A percentile compares a stretch with the other conserved stretches of the same genome.
Conservation (phyloP, 176 grass and related monocot genomes). For the Carex myosuroides region DNA sequence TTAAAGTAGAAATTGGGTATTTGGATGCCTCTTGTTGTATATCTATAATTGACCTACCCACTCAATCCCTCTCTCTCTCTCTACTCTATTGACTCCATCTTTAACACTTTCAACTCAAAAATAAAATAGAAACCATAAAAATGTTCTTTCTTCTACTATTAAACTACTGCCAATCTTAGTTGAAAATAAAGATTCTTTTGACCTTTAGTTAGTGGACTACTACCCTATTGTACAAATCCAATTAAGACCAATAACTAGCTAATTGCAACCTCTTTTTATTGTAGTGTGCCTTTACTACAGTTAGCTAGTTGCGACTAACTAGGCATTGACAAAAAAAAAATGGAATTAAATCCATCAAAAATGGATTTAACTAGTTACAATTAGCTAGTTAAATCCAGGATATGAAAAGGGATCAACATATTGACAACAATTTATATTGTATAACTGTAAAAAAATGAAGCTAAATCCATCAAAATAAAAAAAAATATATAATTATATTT, state of each 20-base stretch:
- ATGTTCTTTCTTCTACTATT: neutral
- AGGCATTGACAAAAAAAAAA: too few species aligned
- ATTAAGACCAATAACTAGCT: neutral
- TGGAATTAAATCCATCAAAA: too few species aligned
- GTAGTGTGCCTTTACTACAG: neutral
- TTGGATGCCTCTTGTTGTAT: neutral
- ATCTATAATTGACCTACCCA: neutral
- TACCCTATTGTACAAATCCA: neutral
- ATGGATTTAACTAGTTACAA: too few species aligned
- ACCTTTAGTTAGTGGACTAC: conserved; percentile 2
- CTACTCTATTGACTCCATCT: neutral
- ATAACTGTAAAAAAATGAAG: too few species aligned
- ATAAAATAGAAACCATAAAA: neutral
- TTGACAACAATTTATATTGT: too few species aligned
- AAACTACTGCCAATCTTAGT: neutral
- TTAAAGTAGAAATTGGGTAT: neutral
- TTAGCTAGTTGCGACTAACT: too few species aligned
- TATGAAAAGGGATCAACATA: too few species aligned
- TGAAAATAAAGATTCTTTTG: neutral
- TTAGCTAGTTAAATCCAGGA: too few species aligned
- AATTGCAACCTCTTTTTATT: neutral
- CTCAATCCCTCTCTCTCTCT: neutral
- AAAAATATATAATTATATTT: too few species aligned
- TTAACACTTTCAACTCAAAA: conserved; percentile 6
- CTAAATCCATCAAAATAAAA: too few species aligned